These are phyloP conservation scores for Alternaria arborescens DNA, from an alignment of 2,329 filamentous ascomycete species.

Conservation along the genomic window DNA sequence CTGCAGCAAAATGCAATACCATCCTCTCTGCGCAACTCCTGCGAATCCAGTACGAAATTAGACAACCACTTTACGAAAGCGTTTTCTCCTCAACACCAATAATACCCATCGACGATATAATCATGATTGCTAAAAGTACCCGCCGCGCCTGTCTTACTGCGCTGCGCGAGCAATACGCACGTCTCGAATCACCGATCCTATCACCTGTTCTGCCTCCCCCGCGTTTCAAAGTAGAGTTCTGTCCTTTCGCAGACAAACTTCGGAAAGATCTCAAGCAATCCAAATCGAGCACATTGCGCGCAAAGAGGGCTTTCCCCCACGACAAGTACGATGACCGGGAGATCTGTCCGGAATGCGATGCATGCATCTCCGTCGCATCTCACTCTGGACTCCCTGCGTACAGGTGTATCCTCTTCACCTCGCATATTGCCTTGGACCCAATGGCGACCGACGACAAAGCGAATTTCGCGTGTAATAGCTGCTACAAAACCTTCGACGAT, in stretches of 20 bases:
- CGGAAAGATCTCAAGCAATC: slow-evolving; percentile 35
- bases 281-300: slow-evolving; percentile 30
- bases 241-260: slow-evolving; percentile 41
- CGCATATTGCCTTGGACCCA: slow-evolving; percentile 30
- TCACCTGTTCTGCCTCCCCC: slow-evolving; percentile 42
- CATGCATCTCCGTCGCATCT: slow-evolving; percentile 40
- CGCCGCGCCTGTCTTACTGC: slow-evolving; percentile 45
- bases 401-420: slow-evolving; percentile 43
- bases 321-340: slow-evolving; percentile 47
- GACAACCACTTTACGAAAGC: slow-evolving; percentile 41
- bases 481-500: slow-evolving; percentile 47
- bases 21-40: slow-evolving; percentile 43
- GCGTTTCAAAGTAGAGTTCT: slow-evolving; percentile 47
- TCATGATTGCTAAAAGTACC: slow-evolving; percentile 41
- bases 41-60: slow-evolving; percentile 46
- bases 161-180: slow-evolving; percentile 40
- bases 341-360: slow-evolving; percentile 43
- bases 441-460: slow-evolving; percentile 25
- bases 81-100: slow-evolving; percentile 28
- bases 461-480: slow-evolving; percentile 46
- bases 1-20: slow-evolving; percentile 41
- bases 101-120: slow-evolving; percentile 41
- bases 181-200: slow-evolving; percentile 31
- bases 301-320: slow-evolving; percentile 37
- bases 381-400: slow-evolving; percentile 45